A percentile compares a stretch with the other conserved stretches of the same genome.
Conservation (phyloP, 352 stramenopile genomes). For the Albugo candida region DNA sequence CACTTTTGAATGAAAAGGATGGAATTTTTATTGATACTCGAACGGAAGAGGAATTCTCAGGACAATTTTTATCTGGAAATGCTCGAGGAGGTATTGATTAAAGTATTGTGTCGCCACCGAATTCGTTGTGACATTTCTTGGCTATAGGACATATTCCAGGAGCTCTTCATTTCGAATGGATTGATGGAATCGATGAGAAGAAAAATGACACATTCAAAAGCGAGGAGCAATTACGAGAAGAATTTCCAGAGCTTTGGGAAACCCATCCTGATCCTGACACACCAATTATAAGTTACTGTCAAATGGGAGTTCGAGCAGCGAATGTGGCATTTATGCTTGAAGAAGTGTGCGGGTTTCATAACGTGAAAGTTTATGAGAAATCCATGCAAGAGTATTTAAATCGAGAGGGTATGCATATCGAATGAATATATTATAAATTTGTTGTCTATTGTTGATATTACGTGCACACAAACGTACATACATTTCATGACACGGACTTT, state of each 20-base stretch:
- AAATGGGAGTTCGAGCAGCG: slow-evolving; percentile 40
- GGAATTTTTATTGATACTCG: slow-evolving; percentile 18
- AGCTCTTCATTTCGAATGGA: slow-evolving; percentile 58
- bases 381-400: slow-evolving; percentile 72
- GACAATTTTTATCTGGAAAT: slow-evolving; percentile 18
- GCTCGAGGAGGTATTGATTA: slow-evolving; percentile 8
- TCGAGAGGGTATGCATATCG: slow-evolving; percentile 33
- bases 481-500: too few relatives aligned
- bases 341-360: slow-evolving; percentile 26
- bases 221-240: background rate
- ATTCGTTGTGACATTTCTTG: background rate
- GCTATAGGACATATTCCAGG: slow-evolving; percentile 33
- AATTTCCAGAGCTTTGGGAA: slow-evolving; percentile 11
- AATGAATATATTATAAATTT: slow-evolving; percentile 1
- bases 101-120: background rate
- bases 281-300: slow-evolving; percentile 54
- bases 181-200: slow-evolving; percentile 27
- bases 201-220: background rate
- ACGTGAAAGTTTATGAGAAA: slow-evolving; percentile 48
- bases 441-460: too few relatives aligned
- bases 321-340: slow-evolving; percentile 50
- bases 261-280: slow-evolving; percentile 14
- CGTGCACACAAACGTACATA: too few relatives aligned
- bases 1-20: background rate
- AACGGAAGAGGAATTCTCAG: slow-evolving; percentile 18